A percentile compares a stretch with the other conserved stretches of the same genome.
These are phyloP conservation scores for Wickerhamomyces sp. DNA, from an alignment of 1,139 yeast species.

Conservation along the genomic window DNA sequence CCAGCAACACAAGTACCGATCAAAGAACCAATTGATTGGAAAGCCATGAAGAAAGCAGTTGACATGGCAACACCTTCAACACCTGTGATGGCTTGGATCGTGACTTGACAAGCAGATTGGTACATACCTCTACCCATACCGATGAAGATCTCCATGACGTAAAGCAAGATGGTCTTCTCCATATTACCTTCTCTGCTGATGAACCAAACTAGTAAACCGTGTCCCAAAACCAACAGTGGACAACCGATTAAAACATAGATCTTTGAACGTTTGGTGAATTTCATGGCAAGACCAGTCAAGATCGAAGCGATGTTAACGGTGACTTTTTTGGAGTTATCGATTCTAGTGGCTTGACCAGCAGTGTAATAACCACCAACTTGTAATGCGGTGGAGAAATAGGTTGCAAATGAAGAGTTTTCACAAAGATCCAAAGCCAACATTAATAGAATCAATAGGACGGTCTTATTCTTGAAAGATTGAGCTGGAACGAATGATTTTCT, in stretches of 20 bases:
- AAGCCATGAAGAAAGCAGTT: constrained; percentile 38
- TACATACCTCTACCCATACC: constrained; percentile 31
- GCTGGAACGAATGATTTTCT: constrained; percentile 24
- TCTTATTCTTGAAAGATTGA: constrained; percentile 17
- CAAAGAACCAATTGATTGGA: constrained; percentile 39
- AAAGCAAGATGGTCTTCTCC: constrained; percentile 18
- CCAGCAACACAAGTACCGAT: constrained; percentile 42
- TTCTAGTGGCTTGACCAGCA: constrained; percentile 26
- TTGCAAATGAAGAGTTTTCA: constrained; percentile 24
- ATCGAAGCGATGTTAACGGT: constrained; percentile 23
- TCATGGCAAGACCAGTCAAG: constrained; percentile 26
- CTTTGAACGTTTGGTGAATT: constrained; percentile 31
- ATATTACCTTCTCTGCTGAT: constrained; percentile 19
- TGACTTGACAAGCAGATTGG: constrained; percentile 27
- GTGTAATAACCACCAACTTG: constrained; percentile 26
- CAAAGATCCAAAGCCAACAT: constrained; percentile 23
- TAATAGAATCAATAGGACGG: constrained; percentile 17
- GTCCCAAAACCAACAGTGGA: constrained; percentile 26
- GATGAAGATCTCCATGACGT: constrained; percentile 23
- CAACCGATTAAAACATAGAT: constrained; percentile 27
- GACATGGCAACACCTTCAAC: constrained; percentile 43
- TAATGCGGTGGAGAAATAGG: constrained; percentile 24
- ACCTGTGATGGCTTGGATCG: constrained; percentile 32
- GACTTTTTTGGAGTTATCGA: constrained; percentile 26
- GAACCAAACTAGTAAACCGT: constrained; percentile 26